Evolutionary conservation across 352 stramenopile genomes (phyloP), one percentile per base, ranked within the genome.

Genomic region (Globisporangium carolinianum): DNA sequence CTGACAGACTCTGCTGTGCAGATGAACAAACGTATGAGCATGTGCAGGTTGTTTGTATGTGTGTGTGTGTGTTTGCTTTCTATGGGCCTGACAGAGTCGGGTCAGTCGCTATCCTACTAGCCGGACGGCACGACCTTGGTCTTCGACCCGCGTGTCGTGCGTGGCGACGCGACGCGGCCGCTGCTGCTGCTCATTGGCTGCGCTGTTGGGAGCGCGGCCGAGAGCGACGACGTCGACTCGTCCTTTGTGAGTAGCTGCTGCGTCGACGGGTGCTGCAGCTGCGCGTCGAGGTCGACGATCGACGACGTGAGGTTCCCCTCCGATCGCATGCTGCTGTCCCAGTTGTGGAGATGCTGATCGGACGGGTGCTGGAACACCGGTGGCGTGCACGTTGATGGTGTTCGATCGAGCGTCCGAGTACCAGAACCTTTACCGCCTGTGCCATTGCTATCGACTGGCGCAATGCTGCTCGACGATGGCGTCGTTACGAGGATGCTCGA

Each of bases 91-190:
- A 32, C 24, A 32, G 24, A 32, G 24, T 32, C 24, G 24, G 24
- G 24, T 32, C 24, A 32, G 24, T 3, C 24, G 24, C 24, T 32
- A 32, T 32, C 24, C 45, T 49, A n/a, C 45, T 49, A 76, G 51
- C 71, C 69, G 8, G 69, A 78, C 50, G 73, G 73, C 32, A 80
- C 39, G 51, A 76, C 70, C 55, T 76, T 80, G 66, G 45, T 69
- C 35, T 65, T 72, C 15, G 60, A 3, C 0, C 43, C 45, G 36
- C 59, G 67, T 4, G 58, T 57, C 45, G 63, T 69, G 41, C 59
- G 66, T 4, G 61, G 69, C 43, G 65, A 65, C 51, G 55, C 37
- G 42, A 57, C 38, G 46, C 46, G 54, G 5, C 54, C 51, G 47
- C 48, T 38, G 37, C 46, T 55, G 5, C 32, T 42, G 18, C 52